These are phyloP conservation scores for Diplodia mutila DNA, from an alignment of 2,329 filamentous ascomycete genomes.

Conservation along the genomic window DNA sequence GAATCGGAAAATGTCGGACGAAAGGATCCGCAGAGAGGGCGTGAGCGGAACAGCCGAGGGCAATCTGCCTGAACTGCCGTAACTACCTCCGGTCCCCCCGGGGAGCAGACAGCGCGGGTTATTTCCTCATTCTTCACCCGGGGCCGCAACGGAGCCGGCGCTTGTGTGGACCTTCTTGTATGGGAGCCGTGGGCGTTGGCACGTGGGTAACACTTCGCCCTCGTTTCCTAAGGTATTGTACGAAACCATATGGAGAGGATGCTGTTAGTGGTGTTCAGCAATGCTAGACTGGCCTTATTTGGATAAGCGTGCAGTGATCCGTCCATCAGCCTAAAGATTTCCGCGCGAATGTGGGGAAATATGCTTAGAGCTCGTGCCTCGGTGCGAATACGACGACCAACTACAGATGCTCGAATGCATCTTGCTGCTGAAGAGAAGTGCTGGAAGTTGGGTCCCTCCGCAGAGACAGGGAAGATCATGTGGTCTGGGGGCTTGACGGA, in stretches of 20 bases:
- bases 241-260: too few species aligned
- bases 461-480: neutral
- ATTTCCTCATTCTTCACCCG: neutral
- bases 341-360: neutral
- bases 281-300: neutral
- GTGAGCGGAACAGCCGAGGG: conserved; percentile 6
- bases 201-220: neutral
- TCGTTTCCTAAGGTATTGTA: neutral
- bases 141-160: neutral
- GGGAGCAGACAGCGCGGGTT: neutral
- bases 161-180: neutral
- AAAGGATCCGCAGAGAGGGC: conserved; percentile 2
- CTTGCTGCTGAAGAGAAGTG: neutral
- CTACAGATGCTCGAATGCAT: neutral
- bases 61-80: conserved; percentile 7
- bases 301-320: neutral
- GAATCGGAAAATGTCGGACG: conserved; percentile 12
- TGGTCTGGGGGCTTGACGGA: neutral
- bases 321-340: conserved; percentile 16
- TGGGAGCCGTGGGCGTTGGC: neutral
- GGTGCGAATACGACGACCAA: neutral
- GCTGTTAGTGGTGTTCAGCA: neutral
- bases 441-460: conserved; percentile 11
- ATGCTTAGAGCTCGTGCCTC: neutral
- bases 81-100: neutral